These are phyloP conservation scores for Monosporozyma unispora DNA, from an alignment of 805 yeast genomes.

Conservation along the genomic window DNA sequence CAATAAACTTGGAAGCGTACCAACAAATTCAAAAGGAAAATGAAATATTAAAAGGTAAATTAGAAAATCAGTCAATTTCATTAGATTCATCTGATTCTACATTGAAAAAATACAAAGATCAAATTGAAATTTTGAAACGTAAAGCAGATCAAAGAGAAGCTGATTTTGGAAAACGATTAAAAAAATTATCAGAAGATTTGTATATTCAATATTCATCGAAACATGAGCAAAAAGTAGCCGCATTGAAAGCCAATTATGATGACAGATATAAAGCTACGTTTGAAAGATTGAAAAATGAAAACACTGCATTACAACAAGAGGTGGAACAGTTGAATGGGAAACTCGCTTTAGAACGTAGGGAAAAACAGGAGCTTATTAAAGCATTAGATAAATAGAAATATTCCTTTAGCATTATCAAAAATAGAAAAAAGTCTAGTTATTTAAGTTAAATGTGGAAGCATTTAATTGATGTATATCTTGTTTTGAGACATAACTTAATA, in stretches of 20 bases:
- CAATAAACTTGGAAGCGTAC: constrained; percentile 24
- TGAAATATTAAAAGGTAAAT: constrained; percentile 18
- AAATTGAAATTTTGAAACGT: constrained; percentile 24
- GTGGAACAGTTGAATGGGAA: constrained; percentile 43
- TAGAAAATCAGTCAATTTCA: constrained; percentile 3
- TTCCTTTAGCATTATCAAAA: not conserved
- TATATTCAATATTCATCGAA: constrained; percentile 68
- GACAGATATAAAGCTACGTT: constrained; percentile 41
- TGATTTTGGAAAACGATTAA: constrained; percentile 46
- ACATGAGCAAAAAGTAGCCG: constrained; percentile 62
- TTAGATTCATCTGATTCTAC: not conserved
- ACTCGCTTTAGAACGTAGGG: constrained; percentile 43
- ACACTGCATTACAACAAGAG: constrained; percentile 40
- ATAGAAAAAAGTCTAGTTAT: too few species aligned
- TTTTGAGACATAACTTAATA: not conserved
- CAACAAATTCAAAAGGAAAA: constrained; percentile 22
- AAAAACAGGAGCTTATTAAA: constrained; percentile 47
- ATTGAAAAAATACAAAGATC: constrained; percentile 13
- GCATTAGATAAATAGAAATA: constrained; percentile 34
- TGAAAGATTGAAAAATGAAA: constrained; percentile 35
- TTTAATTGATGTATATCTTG: too few species aligned
- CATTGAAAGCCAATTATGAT: constrained; percentile 51
- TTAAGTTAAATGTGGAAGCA: too few species aligned
- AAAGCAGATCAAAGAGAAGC: constrained; percentile 35
- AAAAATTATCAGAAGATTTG: constrained; percentile 58